phyloP scores from a whole-genome alignment of 495 filamentous ascomycete genomes.

The Daldinia decipiens region DNA sequence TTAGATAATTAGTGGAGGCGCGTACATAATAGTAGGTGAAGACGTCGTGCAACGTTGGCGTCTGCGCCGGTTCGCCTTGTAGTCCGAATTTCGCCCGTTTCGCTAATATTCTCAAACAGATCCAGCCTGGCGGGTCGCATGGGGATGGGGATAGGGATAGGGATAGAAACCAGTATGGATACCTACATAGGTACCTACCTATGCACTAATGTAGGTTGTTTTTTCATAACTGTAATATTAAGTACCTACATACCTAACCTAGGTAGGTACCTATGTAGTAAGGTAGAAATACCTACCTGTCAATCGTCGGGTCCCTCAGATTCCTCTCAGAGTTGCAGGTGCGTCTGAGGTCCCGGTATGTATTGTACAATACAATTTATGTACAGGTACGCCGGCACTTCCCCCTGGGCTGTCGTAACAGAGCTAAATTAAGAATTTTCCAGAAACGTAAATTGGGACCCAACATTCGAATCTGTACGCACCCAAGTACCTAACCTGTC shows the following conservation, averaged over 20 bases:
- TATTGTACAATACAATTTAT: not conserved
- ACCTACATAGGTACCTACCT: too few species aligned
- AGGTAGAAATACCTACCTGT: too few species aligned
- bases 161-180: not conserved
- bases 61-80: not conserved
- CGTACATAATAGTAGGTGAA: not conserved
- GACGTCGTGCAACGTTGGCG: conserved; percentile 20
- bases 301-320: not conserved
- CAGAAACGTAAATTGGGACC: not conserved
- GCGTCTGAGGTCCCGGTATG: not conserved
- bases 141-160: conserved; percentile 9
- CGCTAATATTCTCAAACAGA: conserved; percentile 3
- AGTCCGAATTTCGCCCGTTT: conserved; percentile 10
- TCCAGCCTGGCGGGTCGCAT: conserved; percentile 35
- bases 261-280: not conserved
- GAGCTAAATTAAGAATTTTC: conserved; percentile 15
- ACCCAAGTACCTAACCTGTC: not conserved
- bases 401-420: not conserved
- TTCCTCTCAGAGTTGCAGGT: not conserved
- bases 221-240: not conserved
- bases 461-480: not conserved
- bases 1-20: not conserved
- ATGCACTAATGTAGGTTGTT: too few species aligned
- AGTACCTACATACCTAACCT: too few species aligned
- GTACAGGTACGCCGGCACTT: conserved; percentile 7